These are phyloP conservation scores for Coniochaeta sp. DNA, from an alignment of 2,329 filamentous ascomycete species.

Conservation along the genomic window DNA sequence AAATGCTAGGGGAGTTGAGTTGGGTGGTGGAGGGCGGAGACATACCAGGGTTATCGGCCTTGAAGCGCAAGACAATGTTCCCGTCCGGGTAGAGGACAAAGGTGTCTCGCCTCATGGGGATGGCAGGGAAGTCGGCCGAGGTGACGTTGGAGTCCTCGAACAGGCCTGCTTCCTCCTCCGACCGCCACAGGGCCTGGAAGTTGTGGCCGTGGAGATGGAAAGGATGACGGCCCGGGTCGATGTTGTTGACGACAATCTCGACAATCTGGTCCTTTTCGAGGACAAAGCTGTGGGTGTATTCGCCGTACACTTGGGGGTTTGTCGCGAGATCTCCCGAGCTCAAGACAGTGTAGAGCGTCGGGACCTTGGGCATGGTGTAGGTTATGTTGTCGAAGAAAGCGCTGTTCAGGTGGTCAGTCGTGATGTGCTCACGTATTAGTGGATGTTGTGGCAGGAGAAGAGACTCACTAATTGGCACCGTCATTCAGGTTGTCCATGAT, in stretches of 20 bases:
- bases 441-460: not conserved
- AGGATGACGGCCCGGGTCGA: conserved; percentile 62
- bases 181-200: conserved; percentile 61
- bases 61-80: conserved; percentile 61
- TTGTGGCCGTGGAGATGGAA: conserved; percentile 75
- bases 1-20: no score
- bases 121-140: conserved; percentile 37
- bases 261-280: conserved; percentile 61
- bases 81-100: conserved; percentile 57
- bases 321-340: conserved; percentile 51
- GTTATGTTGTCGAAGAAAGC: conserved; percentile 73
- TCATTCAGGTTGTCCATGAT: conserved; percentile 61
- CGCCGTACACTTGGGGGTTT: conserved; percentile 57
- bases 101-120: conserved; percentile 63
- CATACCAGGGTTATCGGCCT: conserved; percentile 60
- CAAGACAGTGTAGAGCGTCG: conserved; percentile 70
- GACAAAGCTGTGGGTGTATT: conserved; percentile 58
- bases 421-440: not conserved
- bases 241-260: conserved; percentile 71
- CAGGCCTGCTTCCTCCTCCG: conserved; percentile 46
- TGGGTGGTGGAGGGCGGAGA: no score
- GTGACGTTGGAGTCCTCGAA: conserved; percentile 40
- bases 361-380: conserved; percentile 68
- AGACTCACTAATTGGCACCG: conserved; percentile 55
- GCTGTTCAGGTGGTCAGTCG: conserved; percentile 8